Evolutionary conservation across 495 filamentous ascomycete genomes (phyloP).

Genomic region (Aspergillus baeticus): DNA sequence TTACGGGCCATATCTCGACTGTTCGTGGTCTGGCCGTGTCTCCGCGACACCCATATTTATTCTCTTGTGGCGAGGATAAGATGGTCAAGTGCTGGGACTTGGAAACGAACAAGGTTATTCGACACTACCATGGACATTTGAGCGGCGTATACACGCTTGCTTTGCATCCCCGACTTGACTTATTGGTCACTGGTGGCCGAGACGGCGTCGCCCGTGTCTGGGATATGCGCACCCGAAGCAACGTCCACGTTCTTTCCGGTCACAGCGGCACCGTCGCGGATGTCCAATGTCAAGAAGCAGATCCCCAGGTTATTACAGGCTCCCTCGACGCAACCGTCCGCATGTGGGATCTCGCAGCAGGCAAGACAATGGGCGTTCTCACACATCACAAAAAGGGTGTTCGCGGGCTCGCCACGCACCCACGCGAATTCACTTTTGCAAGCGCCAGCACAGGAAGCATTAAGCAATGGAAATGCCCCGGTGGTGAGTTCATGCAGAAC

Average conservation of each 20-base stretch:
- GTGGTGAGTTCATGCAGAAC: conserved; percentile 99
- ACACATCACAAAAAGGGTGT: conserved; percentile 99
- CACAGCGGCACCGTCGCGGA: conserved; percentile 88
- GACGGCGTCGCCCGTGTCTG: conserved; percentile 94
- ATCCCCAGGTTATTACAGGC: conserved; percentile 90
- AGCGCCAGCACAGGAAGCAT: conserved; percentile 88
- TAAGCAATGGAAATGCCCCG: conserved; percentile 99
- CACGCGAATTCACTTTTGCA: conserved; percentile 95
- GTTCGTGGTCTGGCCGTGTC: conserved; percentile 92
- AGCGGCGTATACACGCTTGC: conserved; percentile 92
- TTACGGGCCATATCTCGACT: conserved; percentile 97
- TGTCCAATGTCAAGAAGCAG: conserved; percentile 90
- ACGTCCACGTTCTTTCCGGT: conserved; percentile 89
- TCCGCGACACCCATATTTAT: conserved; percentile 92
- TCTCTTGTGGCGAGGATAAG: conserved; percentile 98
- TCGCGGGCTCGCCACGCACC: conserved; percentile 79
- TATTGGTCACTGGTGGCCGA: conserved; percentile 90
- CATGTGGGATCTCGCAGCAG: conserved; percentile 94
- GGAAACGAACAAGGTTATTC: conserved; percentile 97
- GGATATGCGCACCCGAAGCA: conserved; percentile 97
- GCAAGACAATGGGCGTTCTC: conserved; percentile 91
- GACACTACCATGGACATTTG: conserved; percentile 97
- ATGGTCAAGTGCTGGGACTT: conserved; percentile 99
- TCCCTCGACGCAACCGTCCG: conserved; percentile 91
- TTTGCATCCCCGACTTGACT: conserved; percentile 89